Conservation (phyloP, 73 alveolate genomes). For the Blepharisma japonicum region DNA sequence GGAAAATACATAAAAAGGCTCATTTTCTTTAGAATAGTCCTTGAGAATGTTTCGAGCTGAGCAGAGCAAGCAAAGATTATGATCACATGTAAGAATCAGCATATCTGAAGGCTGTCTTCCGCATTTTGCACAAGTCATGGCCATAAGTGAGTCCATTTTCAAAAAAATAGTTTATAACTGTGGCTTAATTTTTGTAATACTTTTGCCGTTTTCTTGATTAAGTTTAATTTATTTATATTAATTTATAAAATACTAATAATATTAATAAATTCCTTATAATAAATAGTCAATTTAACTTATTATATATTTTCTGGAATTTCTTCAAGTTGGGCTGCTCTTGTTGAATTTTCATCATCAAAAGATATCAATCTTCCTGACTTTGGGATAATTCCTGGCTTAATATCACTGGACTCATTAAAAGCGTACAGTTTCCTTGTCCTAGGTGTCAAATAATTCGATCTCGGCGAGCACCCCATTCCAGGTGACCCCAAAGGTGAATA, state of each 20-base stretch:
- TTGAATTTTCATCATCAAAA: not conserved
- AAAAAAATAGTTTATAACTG: too few relatives aligned
- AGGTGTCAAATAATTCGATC: conserved; percentile 43
- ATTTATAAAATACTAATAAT: too few relatives aligned
- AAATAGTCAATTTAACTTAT: too few relatives aligned
- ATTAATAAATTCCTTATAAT: too few relatives aligned
- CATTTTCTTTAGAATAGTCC: conserved; percentile 49
- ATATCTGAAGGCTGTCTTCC: conserved; percentile 63
- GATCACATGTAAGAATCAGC: conserved; percentile 75
- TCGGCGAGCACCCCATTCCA: conserved; percentile 43
- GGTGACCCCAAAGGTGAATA: conserved; percentile 44
- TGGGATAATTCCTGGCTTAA: not conserved
- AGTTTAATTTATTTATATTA: too few relatives aligned
- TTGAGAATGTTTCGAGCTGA: conserved; percentile 68
- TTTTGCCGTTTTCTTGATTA: too few relatives aligned
- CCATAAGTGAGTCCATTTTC: not conserved
- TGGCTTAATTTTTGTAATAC: too few relatives aligned
- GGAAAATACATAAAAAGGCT: conserved; percentile 41
- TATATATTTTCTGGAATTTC: too few relatives aligned
- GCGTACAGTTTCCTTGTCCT: conserved; percentile 45
- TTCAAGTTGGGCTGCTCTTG: too few relatives aligned
- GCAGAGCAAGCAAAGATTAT: conserved; percentile 78
- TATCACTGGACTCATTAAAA: conserved; percentile 41
- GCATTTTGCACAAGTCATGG: conserved; percentile 65
- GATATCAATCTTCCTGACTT: not conserved